phyloP scores from a whole-genome alignment of 495 filamentous ascomycete genomes.

The Daldinia vernicosa region DNA sequence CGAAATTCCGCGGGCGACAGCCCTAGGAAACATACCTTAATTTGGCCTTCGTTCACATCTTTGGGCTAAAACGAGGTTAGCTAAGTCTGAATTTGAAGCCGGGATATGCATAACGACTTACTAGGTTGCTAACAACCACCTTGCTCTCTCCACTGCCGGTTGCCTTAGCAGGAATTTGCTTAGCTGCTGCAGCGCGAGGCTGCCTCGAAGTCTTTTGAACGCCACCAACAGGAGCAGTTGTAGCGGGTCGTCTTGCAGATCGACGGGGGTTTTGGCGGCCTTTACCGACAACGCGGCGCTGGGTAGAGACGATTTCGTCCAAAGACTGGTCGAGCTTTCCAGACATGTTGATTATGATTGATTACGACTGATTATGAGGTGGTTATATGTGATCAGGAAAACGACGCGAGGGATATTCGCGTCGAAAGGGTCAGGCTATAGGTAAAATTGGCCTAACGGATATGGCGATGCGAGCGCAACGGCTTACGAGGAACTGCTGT shows the following conservation, averaged over 20 bases:
- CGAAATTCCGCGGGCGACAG: constrained; percentile 61
- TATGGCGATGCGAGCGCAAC: constrained; percentile 20
- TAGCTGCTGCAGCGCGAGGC: constrained; percentile 65
- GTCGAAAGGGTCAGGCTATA: constrained; percentile 32
- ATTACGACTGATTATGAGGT: constrained; percentile 20
- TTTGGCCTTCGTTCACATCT: constrained; percentile 93
- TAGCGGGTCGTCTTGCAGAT: constrained; percentile 59
- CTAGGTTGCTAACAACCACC: constrained; percentile 97
- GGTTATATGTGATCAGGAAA: constrained; percentile 28
- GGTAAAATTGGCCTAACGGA: constrained; percentile 16
- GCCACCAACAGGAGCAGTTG: constrained; percentile 79
- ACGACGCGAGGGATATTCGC: constrained; percentile 23
- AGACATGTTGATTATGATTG: constrained; percentile 70
- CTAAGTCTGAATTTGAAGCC: background rate
- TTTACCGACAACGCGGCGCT: constrained; percentile 64
- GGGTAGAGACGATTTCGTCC: constrained; percentile 90
- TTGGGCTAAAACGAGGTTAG: constrained; percentile 76
- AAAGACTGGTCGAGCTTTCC: constrained; percentile 94
- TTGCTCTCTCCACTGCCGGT: constrained; percentile 81
- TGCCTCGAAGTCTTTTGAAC: constrained; percentile 80
- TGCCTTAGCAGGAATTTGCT: constrained; percentile 67
- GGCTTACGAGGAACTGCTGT: constrained; percentile 6
- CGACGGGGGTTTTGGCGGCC: constrained; percentile 62
- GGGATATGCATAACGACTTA: constrained; percentile 60
- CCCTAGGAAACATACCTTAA: constrained; percentile 98